These are phyloP conservation scores for Pistacia atlantica DNA, from an alignment of 345 rosid genomes.

Conservation along the genomic window DNA sequence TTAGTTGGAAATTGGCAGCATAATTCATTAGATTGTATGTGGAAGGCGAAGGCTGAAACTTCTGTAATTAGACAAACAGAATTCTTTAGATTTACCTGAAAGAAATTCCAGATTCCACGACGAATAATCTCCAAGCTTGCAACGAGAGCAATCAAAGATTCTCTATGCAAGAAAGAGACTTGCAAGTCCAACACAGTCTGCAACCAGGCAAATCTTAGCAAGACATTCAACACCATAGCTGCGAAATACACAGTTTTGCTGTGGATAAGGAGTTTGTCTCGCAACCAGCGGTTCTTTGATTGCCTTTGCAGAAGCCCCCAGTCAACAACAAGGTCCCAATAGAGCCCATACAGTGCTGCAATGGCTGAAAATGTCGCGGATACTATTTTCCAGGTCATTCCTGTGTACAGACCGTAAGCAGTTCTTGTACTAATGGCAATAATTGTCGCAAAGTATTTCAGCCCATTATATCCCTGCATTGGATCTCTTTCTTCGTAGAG, in stretches of 20 bases:
- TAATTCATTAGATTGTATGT: too few relatives aligned
- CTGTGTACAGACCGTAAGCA: constrained; percentile 46
- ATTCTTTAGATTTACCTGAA: constrained; percentile 37
- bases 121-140: constrained; percentile 71
- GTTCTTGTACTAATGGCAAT: constrained; percentile 57
- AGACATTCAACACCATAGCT: constrained; percentile 61
- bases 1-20: too few relatives aligned
- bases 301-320: constrained; percentile 65
- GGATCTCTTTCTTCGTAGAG: constrained; percentile 54
- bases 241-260: constrained; percentile 45
- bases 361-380: constrained; percentile 49
- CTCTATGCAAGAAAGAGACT: constrained; percentile 34
- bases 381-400: constrained; percentile 36
- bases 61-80: too few relatives aligned
- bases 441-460: constrained; percentile 51
- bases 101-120: constrained; percentile 79
- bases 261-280: constrained; percentile 66
- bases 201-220: constrained; percentile 70
- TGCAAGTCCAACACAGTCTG: constrained; percentile 52
- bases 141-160: constrained; percentile 46
- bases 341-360: constrained; percentile 49
- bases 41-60: too few relatives aligned
- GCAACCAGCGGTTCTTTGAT: constrained; percentile 57
- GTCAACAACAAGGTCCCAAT: constrained; percentile 70
- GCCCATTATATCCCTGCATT: constrained; percentile 54